Evolutionary conservation across 2,329 filamentous ascomycete species (phyloP).

Genomic region (Davidsoniella australis): DNA sequence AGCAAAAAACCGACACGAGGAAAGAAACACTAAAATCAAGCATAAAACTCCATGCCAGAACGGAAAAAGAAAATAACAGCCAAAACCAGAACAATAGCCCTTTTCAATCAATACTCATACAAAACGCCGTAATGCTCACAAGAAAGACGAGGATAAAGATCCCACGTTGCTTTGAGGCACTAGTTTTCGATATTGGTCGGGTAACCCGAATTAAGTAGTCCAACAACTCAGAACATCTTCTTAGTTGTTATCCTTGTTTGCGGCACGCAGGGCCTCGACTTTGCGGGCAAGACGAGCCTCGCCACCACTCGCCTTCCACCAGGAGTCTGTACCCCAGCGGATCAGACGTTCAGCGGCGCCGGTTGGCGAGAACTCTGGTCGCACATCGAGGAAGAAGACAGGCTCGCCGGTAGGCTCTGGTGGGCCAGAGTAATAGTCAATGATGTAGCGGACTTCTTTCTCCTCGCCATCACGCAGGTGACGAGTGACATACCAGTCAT

Average conservation of each 20-base stretch:
- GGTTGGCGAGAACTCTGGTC: constrained; percentile 70
- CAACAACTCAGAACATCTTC: neutral
- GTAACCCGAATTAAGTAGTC: too few species aligned
- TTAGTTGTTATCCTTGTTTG: neutral
- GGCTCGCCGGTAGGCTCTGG: constrained; percentile 75
- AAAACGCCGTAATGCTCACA: too few species aligned
- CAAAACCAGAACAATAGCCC: too few species aligned
- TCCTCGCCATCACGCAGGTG: constrained; percentile 42
- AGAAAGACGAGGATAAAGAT: too few species aligned
- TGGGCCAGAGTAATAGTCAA: constrained; percentile 84
- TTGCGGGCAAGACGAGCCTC: constrained; percentile 4
- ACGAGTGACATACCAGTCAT: constrained; percentile 88
- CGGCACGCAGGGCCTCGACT: too few species aligned
- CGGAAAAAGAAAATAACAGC: too few species aligned
- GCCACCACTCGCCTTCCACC: constrained; percentile 76
- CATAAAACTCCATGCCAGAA: too few species aligned
- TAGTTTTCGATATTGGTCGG: too few species aligned
- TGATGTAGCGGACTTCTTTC: constrained; percentile 80
- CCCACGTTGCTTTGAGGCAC: too few species aligned
- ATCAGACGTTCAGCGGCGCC: constrained; percentile 68
- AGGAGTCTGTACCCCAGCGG: constrained; percentile 82
- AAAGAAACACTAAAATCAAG: too few species aligned
- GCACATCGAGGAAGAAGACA: constrained; percentile 88
- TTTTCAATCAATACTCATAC: too few species aligned
- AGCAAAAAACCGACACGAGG: too few species aligned